Evolutionary conservation across 345 rosid species (phyloP), one percentile per base, ranked within the genome.

Genomic region (Sonneratia caseolaris): DNA sequence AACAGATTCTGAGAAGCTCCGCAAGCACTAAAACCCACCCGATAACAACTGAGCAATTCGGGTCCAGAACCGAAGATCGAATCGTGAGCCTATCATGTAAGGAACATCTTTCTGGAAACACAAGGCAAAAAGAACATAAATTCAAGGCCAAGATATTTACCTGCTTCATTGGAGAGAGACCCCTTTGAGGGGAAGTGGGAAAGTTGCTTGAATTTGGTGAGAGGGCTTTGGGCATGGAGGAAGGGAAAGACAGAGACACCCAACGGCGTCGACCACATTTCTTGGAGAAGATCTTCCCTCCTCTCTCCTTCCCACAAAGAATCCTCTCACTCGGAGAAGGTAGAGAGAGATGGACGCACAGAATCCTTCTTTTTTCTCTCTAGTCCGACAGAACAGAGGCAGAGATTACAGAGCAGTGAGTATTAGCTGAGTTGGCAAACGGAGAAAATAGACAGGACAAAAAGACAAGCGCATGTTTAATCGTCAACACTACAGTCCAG

Each of bases 241-340:
- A 64, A 80, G 47, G 88, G 81, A 61, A 81, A 85, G 11, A 81
- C 81, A 72, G 91, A 59, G 72, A 83, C 72, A 80, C 91, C 96
- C 69, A 89, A 82, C 71, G 88, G 84, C 66, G 85, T 71, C 74
- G 92, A 84, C 91, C 83, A 83, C 98, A 93, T 91, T 77, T 84
- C 82, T 66, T 57, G 55, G 75, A 72, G 56, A 49, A 72, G 57
- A 45, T 65, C 53, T 51, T 73, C 24, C 71, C 35, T 3, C 64
- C 56, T 68, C 61, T 65, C 66, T 71, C 66, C 38, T 66, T 59
- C 72, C 27, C 21, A 37, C 36, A 62, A 55, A 37, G 70, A 66
- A n/a, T 73, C 70, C 70, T 67, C 75, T 70, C 70, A 72, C 69
- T 68, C 4, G 49, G 61, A 37, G 16, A 61, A 64, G 74, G 49